Conservation (phyloP, 2,329 filamentous ascomycete genomes). For the Rhynchosporium secalis region DNA sequence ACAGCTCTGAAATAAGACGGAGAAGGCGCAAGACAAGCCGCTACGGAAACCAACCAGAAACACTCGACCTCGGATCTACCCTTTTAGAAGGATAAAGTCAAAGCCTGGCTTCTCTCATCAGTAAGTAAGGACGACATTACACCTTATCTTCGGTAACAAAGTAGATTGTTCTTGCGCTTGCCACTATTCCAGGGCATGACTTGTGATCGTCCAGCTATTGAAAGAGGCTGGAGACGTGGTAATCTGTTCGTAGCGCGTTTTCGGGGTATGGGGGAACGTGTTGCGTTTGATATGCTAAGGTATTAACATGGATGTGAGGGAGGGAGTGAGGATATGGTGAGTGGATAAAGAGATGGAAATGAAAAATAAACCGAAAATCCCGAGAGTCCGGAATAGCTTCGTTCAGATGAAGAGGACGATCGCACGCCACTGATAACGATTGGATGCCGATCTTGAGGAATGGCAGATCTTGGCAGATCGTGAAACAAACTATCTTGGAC, state of each 20-base stretch:
- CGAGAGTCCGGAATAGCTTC: too few species aligned
- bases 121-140: too few species aligned
- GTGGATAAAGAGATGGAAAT: background rate
- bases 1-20: slow-evolving; percentile 56
- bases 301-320: background rate
- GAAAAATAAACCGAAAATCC: too few species aligned
- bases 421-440: too few species aligned
- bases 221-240: slow-evolving; percentile 47
- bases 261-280: background rate
- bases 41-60: slow-evolving; percentile 20
- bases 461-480: background rate
- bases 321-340: background rate
- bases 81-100: too few species aligned
- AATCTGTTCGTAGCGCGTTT: slow-evolving; percentile 54
- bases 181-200: slow-evolving; percentile 35
- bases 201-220: slow-evolving; percentile 54
- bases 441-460: background rate
- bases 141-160: too few species aligned
- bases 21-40: slow-evolving; percentile 17
- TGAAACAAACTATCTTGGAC: background rate
- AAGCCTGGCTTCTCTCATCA: too few species aligned
- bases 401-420: too few species aligned
- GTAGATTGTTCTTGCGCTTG: slow-evolving; percentile 13
- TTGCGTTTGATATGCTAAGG: background rate
- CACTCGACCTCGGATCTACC: slow-evolving; percentile 24